Evolutionary conservation across 306 rosid species (phyloP).

Genomic region (Cicer pinnatifidum): DNA sequence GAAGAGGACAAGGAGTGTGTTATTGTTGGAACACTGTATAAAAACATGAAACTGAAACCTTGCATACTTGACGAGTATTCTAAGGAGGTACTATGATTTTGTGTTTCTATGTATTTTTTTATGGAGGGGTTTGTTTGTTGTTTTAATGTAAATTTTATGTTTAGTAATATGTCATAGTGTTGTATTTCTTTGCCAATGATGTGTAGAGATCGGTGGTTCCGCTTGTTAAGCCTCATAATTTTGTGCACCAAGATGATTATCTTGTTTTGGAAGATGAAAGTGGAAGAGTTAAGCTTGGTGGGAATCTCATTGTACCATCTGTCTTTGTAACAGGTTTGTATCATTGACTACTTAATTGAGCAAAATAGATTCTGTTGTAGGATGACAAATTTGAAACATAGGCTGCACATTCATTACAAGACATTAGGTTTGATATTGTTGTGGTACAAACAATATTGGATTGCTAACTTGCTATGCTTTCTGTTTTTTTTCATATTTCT

Average conservation of each 20-base stretch:
- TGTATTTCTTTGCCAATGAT: conserved; percentile 37
- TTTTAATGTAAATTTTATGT: conserved; percentile 1
- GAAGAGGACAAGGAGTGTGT: conserved; percentile 85
- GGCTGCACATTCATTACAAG: background rate
- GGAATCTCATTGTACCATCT: conserved; percentile 67
- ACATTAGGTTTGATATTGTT: conserved; percentile 29
- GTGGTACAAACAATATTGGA: conserved; percentile 13
- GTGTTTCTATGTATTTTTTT: background rate
- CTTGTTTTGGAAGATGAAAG: conserved; percentile 92
- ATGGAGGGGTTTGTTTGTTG: background rate
- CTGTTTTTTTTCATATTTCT: conserved; percentile 36
- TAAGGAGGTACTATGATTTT: conserved; percentile 59
- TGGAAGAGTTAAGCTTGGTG: conserved; percentile 90
- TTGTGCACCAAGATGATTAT: conserved; percentile 72
- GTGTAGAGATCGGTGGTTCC: conserved; percentile 71
- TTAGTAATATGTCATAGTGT: conserved; percentile 30
- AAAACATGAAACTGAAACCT: conserved; percentile 97
- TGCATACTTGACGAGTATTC: conserved; percentile 88
- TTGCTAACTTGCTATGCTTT: conserved; percentile 35
- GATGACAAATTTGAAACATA: conserved; percentile 35
- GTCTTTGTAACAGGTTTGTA: conserved; percentile 78
- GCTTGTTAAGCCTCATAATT: conserved; percentile 76
- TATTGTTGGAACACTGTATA: conserved; percentile 83
- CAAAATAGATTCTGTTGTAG: conserved; percentile 22
- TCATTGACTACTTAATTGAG: conserved; percentile 19